Conservation (phyloP, 345 rosid genomes). For the Lepidium didymum region DNA sequence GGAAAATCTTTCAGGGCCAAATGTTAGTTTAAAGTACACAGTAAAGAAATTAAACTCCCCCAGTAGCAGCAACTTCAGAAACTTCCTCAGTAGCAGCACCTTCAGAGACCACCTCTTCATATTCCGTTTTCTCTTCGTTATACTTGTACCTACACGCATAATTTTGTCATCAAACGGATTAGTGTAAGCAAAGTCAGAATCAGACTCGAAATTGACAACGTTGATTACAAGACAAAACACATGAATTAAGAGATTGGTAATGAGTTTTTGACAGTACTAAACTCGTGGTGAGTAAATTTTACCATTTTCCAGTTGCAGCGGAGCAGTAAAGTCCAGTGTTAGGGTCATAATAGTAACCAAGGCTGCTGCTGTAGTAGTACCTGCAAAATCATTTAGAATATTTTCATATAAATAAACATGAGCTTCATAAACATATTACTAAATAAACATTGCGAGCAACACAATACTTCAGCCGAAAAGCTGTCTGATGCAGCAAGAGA, state of each 20-base stretch:
- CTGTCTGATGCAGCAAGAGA: background rate
- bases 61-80: background rate
- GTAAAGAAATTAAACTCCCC: background rate
- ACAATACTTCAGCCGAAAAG: background rate
- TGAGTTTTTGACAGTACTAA: background rate
- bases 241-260: background rate
- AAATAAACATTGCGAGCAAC: background rate
- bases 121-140: conserved; percentile 14
- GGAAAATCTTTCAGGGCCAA: background rate
- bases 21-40: background rate
- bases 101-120: conserved; percentile 17
- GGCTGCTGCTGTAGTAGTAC: conserved; percentile 87
- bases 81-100: conserved; percentile 2
- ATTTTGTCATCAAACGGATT: background rate
- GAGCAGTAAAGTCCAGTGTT: conserved; percentile 72
- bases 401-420: background rate
- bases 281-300: conserved; percentile 4
- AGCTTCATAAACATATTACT: background rate
- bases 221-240: background rate
- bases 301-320: conserved; percentile 89
- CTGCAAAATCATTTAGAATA: conserved; percentile 30
- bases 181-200: background rate
- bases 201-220: background rate
- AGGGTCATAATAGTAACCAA: conserved; percentile 88
- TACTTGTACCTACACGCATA: conserved; percentile 21